A percentile compares a stretch with the other conserved stretches of the same genome.
Evolutionary conservation across 2,329 filamentous ascomycete species (phyloP).

Genomic region (Colletotrichum noveboracense): DNA sequence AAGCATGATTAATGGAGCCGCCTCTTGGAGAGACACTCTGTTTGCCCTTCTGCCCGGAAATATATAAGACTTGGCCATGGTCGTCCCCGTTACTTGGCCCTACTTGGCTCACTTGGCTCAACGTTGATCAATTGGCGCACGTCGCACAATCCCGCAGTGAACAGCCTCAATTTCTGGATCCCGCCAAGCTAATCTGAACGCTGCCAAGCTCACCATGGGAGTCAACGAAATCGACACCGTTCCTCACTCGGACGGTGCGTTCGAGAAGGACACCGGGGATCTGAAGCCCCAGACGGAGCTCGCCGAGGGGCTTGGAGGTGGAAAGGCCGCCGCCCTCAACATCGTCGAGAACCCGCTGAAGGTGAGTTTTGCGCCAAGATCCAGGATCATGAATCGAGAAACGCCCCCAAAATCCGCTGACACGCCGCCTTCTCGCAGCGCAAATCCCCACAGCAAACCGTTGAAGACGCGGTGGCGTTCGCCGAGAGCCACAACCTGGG

Average conservation of each 20-base stretch:
- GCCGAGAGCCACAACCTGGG: constrained; percentile 53
- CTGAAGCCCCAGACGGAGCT: not conserved
- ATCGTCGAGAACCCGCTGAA: constrained; percentile 37
- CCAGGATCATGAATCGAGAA: not conserved
- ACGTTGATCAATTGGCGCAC: not conserved
- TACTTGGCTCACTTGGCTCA: not conserved
- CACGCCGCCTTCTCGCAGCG: constrained; percentile 19
- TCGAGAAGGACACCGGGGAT: not conserved
- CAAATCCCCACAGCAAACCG: constrained; percentile 25
- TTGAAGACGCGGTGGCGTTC: constrained; percentile 52
- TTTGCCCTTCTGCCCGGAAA: not conserved
- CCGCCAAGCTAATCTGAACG: not conserved
- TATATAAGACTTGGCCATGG: not conserved
- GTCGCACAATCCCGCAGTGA: not conserved
- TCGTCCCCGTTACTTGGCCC: not conserved
- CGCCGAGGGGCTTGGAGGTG: constrained; percentile 17
- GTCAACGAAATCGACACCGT: constrained; percentile 10
- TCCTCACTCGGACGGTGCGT: not conserved
- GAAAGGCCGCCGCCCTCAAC: constrained; percentile 32
- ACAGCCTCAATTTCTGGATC: not conserved
- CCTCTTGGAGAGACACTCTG: not conserved
- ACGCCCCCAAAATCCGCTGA: not conserved
- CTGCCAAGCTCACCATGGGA: not conserved
- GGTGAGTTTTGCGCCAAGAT: constrained; percentile 23
- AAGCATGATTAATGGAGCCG: not conserved